Base-by-base conservation (phyloP, 176 grass and related monocot species). In the Oryza meyeriana region DNA sequence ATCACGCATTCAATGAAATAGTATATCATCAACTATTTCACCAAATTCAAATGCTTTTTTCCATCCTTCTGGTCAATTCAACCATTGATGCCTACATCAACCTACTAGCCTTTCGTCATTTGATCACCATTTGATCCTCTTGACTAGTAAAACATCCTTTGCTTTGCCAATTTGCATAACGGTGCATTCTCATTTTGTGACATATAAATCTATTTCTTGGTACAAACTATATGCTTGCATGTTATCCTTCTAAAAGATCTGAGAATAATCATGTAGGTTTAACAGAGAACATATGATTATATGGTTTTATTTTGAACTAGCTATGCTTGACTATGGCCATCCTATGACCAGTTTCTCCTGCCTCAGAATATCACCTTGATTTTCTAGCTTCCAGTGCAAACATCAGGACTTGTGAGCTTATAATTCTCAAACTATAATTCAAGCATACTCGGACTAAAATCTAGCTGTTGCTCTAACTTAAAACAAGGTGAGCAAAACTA, bases 21-120 rank as follows among this genome's bases (percentile, higher is more conserved):
- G 18, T 55, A 55, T 50, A 50, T 50, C 47, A 50, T 20, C 50
- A 55, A 55, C 20, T 55, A 55, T 22, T 55, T 18, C 18, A 20
- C 50, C 22, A 47, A 50, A 55, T 55, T 55, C 50, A 55, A 55
- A 55, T 55, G 50, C 14, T 16, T 55, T 55, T 55, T 20, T 48
- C 44, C 17, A 18, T 50, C 50, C 50, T 7, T 18, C 50, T 22
- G 18, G 22, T 22, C 50, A 1, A 55, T 22, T 80, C 61, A 65
- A 73, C 26, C 69, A 71, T 52, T 71, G 39, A 44, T 31, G 20
- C 64, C 64, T n/a, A 38, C 47, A 69, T 47, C 52, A 71, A 71
- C 70, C 45, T 78, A 33, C 13, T 78, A 45, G 45, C 9, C 55
- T 70, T 31, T 14, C 55, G 69, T 6, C 61, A 3, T 41, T 72